A percentile compares a stretch with the other conserved stretches of the same genome.
These are phyloP conservation scores for Solanum okadae DNA, from an alignment of 257 asterid species.

Conservation along the genomic window DNA sequence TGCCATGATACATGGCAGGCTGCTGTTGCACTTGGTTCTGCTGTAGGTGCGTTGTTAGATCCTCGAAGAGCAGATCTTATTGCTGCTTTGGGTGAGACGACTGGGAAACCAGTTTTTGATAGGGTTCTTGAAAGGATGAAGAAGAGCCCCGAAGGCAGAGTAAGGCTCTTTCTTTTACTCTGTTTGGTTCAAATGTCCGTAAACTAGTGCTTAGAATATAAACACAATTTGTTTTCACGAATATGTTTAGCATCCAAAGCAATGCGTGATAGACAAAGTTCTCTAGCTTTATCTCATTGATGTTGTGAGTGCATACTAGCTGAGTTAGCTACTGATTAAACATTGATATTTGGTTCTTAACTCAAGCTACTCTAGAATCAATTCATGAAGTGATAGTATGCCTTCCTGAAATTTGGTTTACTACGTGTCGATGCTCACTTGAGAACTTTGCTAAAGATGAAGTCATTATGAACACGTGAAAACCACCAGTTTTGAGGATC, in stretches of 20 bases:
- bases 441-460: neutral
- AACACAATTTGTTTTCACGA: too few relatives aligned
- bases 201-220: neutral
- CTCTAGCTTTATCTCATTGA: too few relatives aligned
- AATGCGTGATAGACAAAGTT: too few relatives aligned
- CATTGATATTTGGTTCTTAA: too few relatives aligned
- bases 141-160: slow-evolving; percentile 68
- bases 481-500: neutral
- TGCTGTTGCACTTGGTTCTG: slow-evolving; percentile 47
- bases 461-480: neutral
- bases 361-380: too few relatives aligned
- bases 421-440: neutral
- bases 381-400: too few relatives aligned
- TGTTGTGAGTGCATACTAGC: too few relatives aligned
- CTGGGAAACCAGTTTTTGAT: slow-evolving; percentile 78
- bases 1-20: slow-evolving; percentile 25
- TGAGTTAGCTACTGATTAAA: too few relatives aligned
- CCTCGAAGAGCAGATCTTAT: slow-evolving; percentile 86
- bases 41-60: slow-evolving; percentile 75
- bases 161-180: slow-evolving; percentile 11
- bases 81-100: slow-evolving; percentile 91
- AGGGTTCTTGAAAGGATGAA: slow-evolving; percentile 79
- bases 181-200: neutral
- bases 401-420: neutral
- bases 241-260: too few relatives aligned